Percentiles rank a stretch among this genome's conserved stretches.
Evolutionary conservation across 331 rosid species (phyloP).

Genomic region (Rhamnella rubrinervis): DNA sequence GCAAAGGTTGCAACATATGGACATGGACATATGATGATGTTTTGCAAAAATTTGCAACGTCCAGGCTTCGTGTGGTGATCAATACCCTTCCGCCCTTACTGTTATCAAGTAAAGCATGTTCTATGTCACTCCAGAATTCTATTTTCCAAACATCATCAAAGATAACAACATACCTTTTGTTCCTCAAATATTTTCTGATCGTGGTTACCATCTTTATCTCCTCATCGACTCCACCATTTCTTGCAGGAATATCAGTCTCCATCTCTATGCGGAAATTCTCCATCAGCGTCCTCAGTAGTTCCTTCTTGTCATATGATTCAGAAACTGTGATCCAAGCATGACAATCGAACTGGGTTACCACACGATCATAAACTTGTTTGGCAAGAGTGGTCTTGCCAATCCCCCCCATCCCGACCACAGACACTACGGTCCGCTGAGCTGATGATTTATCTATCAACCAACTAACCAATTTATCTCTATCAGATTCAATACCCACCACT

Average conservation of each 20-base stretch:
- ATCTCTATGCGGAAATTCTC: not conserved
- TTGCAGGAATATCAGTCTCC: not conserved
- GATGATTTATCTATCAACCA: no score
- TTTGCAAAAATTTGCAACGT: not conserved
- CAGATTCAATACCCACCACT: no score
- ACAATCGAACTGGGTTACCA: no score
- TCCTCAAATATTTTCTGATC: not conserved
- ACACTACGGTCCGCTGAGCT: not conserved
- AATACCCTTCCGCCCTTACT: no score
- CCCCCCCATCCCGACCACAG: slow-evolving; percentile 7
- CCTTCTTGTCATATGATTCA: no score
- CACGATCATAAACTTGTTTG: not conserved
- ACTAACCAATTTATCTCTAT: no score
- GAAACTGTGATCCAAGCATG: no score
- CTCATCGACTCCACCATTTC: not conserved
- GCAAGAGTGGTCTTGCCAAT: slow-evolving; percentile 16
- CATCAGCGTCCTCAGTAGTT: not conserved
- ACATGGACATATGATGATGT: no score
- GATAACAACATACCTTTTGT: slow-evolving; percentile 9
- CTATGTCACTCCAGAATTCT: no score
- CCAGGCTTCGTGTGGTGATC: no score
- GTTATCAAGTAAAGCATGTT: no score
- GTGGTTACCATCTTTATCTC: not conserved
- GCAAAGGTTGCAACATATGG: not conserved
- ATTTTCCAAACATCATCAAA: not conserved